phyloP scores from a whole-genome alignment of 1,284 basidiomycete genomes.

The Naganishia cerealis region DNA sequence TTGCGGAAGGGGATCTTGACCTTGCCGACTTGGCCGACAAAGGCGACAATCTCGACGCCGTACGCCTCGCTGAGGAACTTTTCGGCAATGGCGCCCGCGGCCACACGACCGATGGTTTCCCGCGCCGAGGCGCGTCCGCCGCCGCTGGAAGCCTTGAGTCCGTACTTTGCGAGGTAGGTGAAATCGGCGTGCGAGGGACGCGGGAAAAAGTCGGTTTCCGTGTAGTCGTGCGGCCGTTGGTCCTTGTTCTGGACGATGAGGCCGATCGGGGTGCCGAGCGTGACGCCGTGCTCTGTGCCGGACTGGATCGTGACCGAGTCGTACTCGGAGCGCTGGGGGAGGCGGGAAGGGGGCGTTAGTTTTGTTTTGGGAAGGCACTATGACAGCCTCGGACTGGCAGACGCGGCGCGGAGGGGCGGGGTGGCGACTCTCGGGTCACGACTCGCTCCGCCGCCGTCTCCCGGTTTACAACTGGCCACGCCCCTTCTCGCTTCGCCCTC shows the following conservation, averaged over 20 bases:
- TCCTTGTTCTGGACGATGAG: slow-evolving; percentile 97
- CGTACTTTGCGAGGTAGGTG: slow-evolving; percentile 97
- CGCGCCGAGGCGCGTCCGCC: slow-evolving; percentile 91
- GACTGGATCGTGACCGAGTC: slow-evolving; percentile 93
- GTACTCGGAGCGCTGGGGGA: slow-evolving; percentile 85
- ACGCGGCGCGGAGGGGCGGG: too few species aligned
- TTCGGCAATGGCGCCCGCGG: slow-evolving; percentile 96
- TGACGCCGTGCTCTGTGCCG: slow-evolving; percentile 88
- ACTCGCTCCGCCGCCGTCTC: too few species aligned
- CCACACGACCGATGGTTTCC: slow-evolving; percentile 96
- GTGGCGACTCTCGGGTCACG: too few species aligned
- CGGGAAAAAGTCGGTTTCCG: slow-evolving; percentile 95
- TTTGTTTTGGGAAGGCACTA: too few species aligned
- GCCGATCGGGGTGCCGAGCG: slow-evolving; percentile 94
- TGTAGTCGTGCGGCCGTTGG: slow-evolving; percentile 96
- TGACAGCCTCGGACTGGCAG: too few species aligned
- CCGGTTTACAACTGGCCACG: too few species aligned
- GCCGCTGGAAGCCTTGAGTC: slow-evolving; percentile 92
- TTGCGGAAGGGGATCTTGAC: slow-evolving; percentile 65
- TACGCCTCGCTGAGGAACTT: slow-evolving; percentile 71
- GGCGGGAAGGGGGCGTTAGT: neutral
- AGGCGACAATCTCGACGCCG: slow-evolving; percentile 29
- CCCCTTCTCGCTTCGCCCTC: too few species aligned
- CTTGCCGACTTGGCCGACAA: slow-evolving; percentile 77
- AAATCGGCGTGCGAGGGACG: slow-evolving; percentile 97